These are phyloP conservation scores for Picochlorum sp. DNA, from an alignment of 139 green algal species.

Conservation along the genomic window DNA sequence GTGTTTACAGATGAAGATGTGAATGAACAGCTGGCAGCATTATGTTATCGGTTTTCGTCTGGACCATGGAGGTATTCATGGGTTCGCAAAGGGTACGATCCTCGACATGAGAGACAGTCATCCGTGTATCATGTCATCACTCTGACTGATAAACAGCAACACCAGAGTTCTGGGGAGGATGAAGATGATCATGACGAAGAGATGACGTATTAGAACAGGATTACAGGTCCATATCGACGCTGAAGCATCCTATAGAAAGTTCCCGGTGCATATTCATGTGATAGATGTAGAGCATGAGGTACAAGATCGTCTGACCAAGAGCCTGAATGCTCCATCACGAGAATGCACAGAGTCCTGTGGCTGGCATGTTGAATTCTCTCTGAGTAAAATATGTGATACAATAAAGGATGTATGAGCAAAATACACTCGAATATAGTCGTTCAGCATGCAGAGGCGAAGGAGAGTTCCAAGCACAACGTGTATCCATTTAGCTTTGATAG, in stretches of 20 bases:
- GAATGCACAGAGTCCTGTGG: no score
- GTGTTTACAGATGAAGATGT: not conserved
- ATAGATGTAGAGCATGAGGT: not conserved
- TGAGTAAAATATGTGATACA: no score
- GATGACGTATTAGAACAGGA: not conserved
- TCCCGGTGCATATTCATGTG: not conserved
- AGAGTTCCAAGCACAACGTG: no score
- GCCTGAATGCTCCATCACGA: no score
- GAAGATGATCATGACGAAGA: slow-evolving; percentile 5
- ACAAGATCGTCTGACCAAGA: not conserved
- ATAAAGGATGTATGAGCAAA: no score
- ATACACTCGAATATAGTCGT: no score
- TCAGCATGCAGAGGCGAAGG: no score
- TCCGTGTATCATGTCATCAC: slow-evolving; percentile 14
- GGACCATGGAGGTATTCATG: slow-evolving; percentile 26
- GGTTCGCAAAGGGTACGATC: slow-evolving; percentile 22
- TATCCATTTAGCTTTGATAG: no score
- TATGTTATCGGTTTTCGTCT: slow-evolving; percentile 24
- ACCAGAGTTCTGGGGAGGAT: slow-evolving; percentile 1
- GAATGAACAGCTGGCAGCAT: not conserved
- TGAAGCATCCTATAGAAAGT: not conserved
- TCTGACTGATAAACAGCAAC: not conserved
- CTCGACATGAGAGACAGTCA: not conserved
- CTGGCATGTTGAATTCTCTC: no score
- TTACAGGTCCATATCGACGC: not conserved